phyloP scores from a whole-genome alignment of 2,329 filamentous ascomycete genomes.

The Magnaporthiopsis rhizophila region DNA sequence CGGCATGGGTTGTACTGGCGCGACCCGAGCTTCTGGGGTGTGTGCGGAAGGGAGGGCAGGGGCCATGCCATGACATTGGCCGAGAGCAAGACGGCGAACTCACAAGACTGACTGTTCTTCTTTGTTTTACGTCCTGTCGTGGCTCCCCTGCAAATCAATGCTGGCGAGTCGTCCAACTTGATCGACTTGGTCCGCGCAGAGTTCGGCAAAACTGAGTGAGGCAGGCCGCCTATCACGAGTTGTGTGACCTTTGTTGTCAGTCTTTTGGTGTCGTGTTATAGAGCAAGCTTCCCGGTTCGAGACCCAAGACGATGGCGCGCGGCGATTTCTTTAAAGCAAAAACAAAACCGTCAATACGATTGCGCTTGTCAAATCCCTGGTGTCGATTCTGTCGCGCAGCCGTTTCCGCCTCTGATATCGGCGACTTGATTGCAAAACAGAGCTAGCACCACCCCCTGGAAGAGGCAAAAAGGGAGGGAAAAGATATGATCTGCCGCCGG shows the following conservation, averaged over 20 bases:
- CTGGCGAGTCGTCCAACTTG: neutral
- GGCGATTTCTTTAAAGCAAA: constrained; percentile 5
- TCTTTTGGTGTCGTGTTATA: neutral
- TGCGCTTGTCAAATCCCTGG: neutral
- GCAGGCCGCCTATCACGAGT: neutral
- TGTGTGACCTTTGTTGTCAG: neutral
- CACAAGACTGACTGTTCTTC: neutral
- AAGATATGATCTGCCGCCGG: neutral
- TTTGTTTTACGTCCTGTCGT: neutral
- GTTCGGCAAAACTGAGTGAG: neutral
- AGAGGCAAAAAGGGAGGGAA: neutral
- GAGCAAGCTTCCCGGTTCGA: neutral
- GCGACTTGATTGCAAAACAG: neutral
- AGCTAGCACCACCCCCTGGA: neutral
- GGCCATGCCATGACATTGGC: constrained; percentile 1
- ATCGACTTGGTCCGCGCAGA: neutral
- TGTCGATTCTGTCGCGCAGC: neutral
- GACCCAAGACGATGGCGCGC: neutral
- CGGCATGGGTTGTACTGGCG: constrained; percentile 7
- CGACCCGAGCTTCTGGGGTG: neutral
- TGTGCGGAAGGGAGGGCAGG: neutral
- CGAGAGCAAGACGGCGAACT: neutral
- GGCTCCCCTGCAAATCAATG: constrained; percentile 1
- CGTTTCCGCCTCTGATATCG: neutral
- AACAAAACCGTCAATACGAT: neutral